Evolutionary conservation across 805 yeast genomes (phyloP).

Genomic region (Wickerhamomyces sydowiorum): DNA sequence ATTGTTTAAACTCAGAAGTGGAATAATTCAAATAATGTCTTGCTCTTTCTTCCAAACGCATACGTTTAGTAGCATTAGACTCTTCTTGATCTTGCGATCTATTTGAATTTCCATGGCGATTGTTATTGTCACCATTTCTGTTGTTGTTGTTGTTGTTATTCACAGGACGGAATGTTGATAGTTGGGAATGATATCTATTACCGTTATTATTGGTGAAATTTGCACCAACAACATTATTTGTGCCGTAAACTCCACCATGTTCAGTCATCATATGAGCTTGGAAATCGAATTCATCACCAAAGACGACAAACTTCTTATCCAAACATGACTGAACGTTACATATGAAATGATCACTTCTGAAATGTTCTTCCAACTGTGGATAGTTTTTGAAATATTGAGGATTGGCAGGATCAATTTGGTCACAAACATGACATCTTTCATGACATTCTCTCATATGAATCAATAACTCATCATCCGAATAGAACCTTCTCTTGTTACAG

Average conservation of each 20-base stretch:
- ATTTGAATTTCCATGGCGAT: not conserved
- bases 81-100: slow-evolving; percentile 26
- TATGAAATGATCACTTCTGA: slow-evolving; percentile 63
- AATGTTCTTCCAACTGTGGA: slow-evolving; percentile 69
- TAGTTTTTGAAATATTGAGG: slow-evolving; percentile 80
- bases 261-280: slow-evolving; percentile 83
- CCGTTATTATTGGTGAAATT: slow-evolving; percentile 1
- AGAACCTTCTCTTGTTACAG: slow-evolving; percentile 70
- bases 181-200: slow-evolving; percentile 45
- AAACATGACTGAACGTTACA: slow-evolving; percentile 76
- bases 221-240: slow-evolving; percentile 24
- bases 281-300: slow-evolving; percentile 77
- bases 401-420: slow-evolving; percentile 48
- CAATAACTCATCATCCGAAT: slow-evolving; percentile 82
- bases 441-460: slow-evolving; percentile 79
- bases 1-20: slow-evolving; percentile 37
- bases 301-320: slow-evolving; percentile 89
- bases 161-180: slow-evolving; percentile 48
- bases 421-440: slow-evolving; percentile 89
- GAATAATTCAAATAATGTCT: slow-evolving; percentile 66
- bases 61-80: slow-evolving; percentile 38
- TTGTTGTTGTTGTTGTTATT: slow-evolving; percentile 11
- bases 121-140: slow-evolving; percentile 9
- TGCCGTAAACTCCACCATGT: slow-evolving; percentile 58
- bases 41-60: slow-evolving; percentile 79